A percentile compares a stretch with the other conserved stretches of the same genome.
These are phyloP conservation scores for Rhizoctonia solani DNA, from an alignment of 1,284 basidiomycete species.

Conservation along the genomic window DNA sequence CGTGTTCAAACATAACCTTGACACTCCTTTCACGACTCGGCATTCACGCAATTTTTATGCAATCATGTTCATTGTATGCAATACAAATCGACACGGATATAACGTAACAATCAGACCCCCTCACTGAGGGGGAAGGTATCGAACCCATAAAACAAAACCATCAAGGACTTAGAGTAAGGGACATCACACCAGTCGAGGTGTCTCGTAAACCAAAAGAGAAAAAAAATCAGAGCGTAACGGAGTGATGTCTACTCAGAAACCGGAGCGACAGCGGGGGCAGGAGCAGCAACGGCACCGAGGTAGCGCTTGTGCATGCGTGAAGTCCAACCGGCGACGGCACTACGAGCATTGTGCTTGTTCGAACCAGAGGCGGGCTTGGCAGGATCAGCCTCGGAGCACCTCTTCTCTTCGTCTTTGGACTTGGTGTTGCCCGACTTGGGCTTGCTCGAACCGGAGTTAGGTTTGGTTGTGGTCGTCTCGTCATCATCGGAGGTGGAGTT, in stretches of 20 bases:
- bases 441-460: not conserved
- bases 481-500: slow-evolving; percentile 50
- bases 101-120: not conserved
- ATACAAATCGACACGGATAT: slow-evolving; percentile 26
- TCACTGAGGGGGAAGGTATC: not conserved
- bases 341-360: too few relatives aligned
- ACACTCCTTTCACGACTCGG: too few relatives aligned
- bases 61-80: slow-evolving; percentile 21
- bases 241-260: not conserved
- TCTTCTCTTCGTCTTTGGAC: too few relatives aligned
- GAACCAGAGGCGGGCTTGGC: too few relatives aligned
- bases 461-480: not conserved
- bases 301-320: slow-evolving; percentile 22
- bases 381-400: too few relatives aligned
- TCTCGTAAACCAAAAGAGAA: not conserved
- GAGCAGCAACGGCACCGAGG: not conserved
- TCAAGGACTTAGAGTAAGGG: not conserved
- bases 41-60: not conserved
- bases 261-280: not conserved
- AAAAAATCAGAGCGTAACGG: not conserved
- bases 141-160: not conserved
- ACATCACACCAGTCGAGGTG: not conserved
- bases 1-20: too few relatives aligned
- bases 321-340: slow-evolving; percentile 44
- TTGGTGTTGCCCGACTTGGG: not conserved